Percentiles rank a stretch among this genome's conserved stretches.
These are phyloP conservation scores for Penicillium cataractarum DNA, from an alignment of 495 filamentous ascomycete species.

Conservation along the genomic window DNA sequence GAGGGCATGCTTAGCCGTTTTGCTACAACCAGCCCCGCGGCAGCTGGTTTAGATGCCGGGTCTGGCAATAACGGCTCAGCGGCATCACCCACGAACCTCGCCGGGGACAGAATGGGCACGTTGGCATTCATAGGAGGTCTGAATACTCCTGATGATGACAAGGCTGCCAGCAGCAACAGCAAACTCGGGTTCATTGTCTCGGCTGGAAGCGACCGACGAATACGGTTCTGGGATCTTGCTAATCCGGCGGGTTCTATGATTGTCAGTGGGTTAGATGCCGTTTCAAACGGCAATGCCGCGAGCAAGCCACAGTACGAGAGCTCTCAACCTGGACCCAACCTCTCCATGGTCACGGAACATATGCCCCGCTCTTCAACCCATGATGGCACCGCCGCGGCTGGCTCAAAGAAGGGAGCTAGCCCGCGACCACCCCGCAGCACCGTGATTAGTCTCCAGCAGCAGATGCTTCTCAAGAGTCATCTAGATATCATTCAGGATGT, in stretches of 20 bases:
- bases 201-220: slow-evolving; percentile 84
- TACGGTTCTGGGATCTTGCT: slow-evolving; percentile 89
- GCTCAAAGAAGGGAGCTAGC: slow-evolving; percentile 41
- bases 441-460: slow-evolving; percentile 87
- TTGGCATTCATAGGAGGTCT: slow-evolving; percentile 54
- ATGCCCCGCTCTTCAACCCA: slow-evolving; percentile 49
- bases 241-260: slow-evolving; percentile 73
- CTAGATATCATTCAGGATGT: slow-evolving; percentile 89
- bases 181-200: slow-evolving; percentile 74
- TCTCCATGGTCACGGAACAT: slow-evolving; percentile 75
- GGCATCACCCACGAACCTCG: slow-evolving; percentile 35
- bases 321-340: slow-evolving; percentile 66
- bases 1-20: slow-evolving; percentile 91
- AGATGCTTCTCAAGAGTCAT: slow-evolving; percentile 82
- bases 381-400: slow-evolving; percentile 28
- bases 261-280: slow-evolving; percentile 74
- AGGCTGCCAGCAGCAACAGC: slow-evolving; percentile 38
- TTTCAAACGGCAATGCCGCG: slow-evolving; percentile 54
- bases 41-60: slow-evolving; percentile 52
- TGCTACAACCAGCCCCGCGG: slow-evolving; percentile 57
- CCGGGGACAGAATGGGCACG: slow-evolving; percentile 62
- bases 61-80: slow-evolving; percentile 36
- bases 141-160: slow-evolving; percentile 51
- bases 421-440: slow-evolving; percentile 70
- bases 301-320: slow-evolving; percentile 71